Evolutionary conservation across 2,329 filamentous ascomycete species (phyloP).

Genomic region (Trichoderma atroviride): DNA sequence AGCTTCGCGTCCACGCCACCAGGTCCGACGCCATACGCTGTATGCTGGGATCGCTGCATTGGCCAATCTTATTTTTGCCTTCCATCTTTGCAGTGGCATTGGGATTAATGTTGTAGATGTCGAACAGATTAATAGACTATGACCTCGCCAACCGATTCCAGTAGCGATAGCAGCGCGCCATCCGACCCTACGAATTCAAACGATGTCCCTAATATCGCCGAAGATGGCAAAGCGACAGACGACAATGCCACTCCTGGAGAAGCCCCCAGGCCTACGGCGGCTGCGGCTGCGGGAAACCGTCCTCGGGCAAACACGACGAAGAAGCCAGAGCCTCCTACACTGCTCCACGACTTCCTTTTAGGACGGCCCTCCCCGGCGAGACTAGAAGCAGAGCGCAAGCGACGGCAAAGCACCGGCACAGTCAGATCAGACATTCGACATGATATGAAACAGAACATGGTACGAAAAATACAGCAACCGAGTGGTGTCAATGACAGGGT

Average conservation of each 20-base stretch:
- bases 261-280: slow-evolving; percentile 50
- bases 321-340: slow-evolving; percentile 46
- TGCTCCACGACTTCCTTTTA: slow-evolving; percentile 60
- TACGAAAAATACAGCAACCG: slow-evolving; percentile 62
- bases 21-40: background rate
- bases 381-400: slow-evolving; percentile 52
- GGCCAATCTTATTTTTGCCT: background rate
- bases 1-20: background rate
- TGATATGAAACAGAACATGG: slow-evolving; percentile 62
- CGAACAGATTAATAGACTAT: slow-evolving; percentile 30
- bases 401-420: slow-evolving; percentile 61
- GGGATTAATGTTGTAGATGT: background rate
- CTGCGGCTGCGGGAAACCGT: slow-evolving; percentile 38
- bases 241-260: slow-evolving; percentile 27
- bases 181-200: slow-evolving; percentile 26
- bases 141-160: slow-evolving; percentile 29
- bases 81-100: background rate
- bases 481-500: slow-evolving; percentile 77
- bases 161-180: slow-evolving; percentile 31
- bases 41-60: too few relatives aligned
- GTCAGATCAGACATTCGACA: slow-evolving; percentile 56
- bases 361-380: slow-evolving; percentile 61
- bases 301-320: slow-evolving; percentile 43
- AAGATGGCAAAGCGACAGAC: slow-evolving; percentile 23
- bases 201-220: slow-evolving; percentile 6